Evolutionary conservation across 1,139 yeast species (phyloP), one percentile per base, ranked within the genome.

Genomic region (Candida tetrigidarum): DNA sequence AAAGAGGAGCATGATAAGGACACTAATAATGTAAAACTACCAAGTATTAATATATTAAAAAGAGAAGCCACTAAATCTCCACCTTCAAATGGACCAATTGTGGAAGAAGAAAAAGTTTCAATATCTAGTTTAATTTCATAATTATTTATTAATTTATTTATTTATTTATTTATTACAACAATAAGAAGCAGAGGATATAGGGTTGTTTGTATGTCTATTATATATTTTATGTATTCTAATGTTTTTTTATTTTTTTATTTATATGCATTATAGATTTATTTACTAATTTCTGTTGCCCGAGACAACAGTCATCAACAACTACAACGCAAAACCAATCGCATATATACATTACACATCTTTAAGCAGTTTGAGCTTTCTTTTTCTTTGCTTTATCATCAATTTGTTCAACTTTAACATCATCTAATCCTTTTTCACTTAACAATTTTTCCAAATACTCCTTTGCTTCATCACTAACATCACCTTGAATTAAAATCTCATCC

Each of bases 391-490:
- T 86, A 51, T 88, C 96, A 54, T 86, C 95, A 20, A 86, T 75
- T 56, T 83, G 89, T 64, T 91, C 97, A 20, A 92, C 95, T 67
- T 90, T 89, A 52, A 92, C 88, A 53, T 87, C 91, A 45, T 82
- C 75, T 53, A 92, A 69, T 0, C 96, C 96, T 68, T 89, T 86
- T 55, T 90, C 96, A 56, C 83, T 83, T 57, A 92, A 74, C 53
- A 91, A 68, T 43, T 80, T 81, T 45, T 77, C 81, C 49, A 92
- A 80, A 58, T 86, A 88, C 12, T 73, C 86, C 60, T 86, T 95
- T 19, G 93, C 96, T 59, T 87, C 96, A 55, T 91, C 97, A 51
- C 92, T 86, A 39, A 92, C 95, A 65, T 93, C 99, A 56, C 99
- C 99, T 69, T 92, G 98, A 47, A 92, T 86, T 50, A 90, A 80